Evolutionary conservation across 176 grass and related monocot genomes (phyloP), one percentile per base, ranked within the genome.

Genomic region (Alopecurus myosuroides): DNA sequence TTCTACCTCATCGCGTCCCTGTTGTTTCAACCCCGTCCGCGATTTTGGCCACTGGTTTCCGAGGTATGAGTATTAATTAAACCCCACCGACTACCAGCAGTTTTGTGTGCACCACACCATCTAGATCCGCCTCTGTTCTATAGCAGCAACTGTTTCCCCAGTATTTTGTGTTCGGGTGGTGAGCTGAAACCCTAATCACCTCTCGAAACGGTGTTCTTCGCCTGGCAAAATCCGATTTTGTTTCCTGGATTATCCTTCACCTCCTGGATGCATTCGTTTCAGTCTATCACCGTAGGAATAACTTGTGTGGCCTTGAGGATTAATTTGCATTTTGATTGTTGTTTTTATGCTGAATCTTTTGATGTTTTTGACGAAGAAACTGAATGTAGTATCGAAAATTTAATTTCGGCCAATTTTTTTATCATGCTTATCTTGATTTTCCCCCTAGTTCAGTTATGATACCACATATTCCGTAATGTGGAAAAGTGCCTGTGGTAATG

Each of bases 361-460:
- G 20, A 68, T 78, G 18, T 22, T n/a, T 7, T 50, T 22, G 3
- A 65, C 4, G 44, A 33, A 25, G 22, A 26, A 76, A 37, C 62
- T 50, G 45, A 50, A 46, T 65, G 44, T 52, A 35, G 31, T 31
- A 50, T 52, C 44, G 9, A 76, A 19, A 39, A 29, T 49, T 72
- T 50, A 39, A 39, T 29, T 81, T 77, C 42, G 66, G 45, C 45
- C 15, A 23, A 20, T 68, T 66, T 52, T 56, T 57, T 31, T 85
- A n/a, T 50, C 20, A 36, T 74, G 74, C 72, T 64, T 73, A 78
- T 70, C 76, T 90, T 83, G 70, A 41, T 20, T 30, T 85, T 76
- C 5, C 30, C 57, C 30, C 37, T 50, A 61, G 34, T 15, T 65
- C 51, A 25, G 73, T 79, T 91, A 37, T 87, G 67, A 79, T 78